Evolutionary conservation across 1,284 basidiomycete genomes (phyloP).

Genomic region (Rhodotorula sp.): DNA sequence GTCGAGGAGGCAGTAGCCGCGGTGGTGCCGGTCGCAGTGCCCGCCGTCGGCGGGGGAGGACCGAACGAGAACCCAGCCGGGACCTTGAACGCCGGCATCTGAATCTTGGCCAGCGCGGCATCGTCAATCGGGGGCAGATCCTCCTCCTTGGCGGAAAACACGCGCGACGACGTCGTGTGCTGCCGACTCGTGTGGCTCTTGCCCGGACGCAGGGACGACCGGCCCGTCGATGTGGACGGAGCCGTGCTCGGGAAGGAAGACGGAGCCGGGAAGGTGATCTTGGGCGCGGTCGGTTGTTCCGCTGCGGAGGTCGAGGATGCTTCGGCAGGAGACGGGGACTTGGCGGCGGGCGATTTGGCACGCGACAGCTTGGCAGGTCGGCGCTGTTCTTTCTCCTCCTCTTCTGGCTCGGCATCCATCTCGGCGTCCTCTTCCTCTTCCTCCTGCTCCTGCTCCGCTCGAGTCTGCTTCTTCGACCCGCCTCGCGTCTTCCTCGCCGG

Average conservation of each 20-base stretch:
- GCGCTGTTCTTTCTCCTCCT: background rate
- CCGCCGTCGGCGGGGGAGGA: background rate
- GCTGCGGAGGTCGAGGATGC: background rate
- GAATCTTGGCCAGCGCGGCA: slow-evolving; percentile 35
- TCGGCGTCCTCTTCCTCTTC: background rate
- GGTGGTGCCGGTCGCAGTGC: slow-evolving; percentile 1
- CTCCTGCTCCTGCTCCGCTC: background rate
- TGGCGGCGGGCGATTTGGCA: background rate
- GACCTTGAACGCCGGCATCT: slow-evolving; percentile 34
- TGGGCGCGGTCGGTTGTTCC: background rate
- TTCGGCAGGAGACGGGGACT: slow-evolving; percentile 15
- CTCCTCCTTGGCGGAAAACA: slow-evolving; percentile 43
- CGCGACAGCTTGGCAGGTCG: background rate
- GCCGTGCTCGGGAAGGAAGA: slow-evolving; percentile 22
- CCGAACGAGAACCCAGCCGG: slow-evolving; percentile 34
- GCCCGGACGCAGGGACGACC: slow-evolving; percentile 42
- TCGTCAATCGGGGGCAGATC: slow-evolving; percentile 41
- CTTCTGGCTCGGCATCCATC: background rate
- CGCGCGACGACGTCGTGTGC: slow-evolving; percentile 34
- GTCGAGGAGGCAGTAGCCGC: background rate
- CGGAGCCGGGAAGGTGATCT: slow-evolving; percentile 27
- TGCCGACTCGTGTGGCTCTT: slow-evolving; percentile 36
- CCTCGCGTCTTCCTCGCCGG: slow-evolving; percentile 2
- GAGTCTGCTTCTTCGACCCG: background rate
- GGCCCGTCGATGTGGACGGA: slow-evolving; percentile 14